These are phyloP conservation scores for Clitopilus passeckerianus DNA, from an alignment of 768 basidiomycete genomes.

Conservation along the genomic window DNA sequence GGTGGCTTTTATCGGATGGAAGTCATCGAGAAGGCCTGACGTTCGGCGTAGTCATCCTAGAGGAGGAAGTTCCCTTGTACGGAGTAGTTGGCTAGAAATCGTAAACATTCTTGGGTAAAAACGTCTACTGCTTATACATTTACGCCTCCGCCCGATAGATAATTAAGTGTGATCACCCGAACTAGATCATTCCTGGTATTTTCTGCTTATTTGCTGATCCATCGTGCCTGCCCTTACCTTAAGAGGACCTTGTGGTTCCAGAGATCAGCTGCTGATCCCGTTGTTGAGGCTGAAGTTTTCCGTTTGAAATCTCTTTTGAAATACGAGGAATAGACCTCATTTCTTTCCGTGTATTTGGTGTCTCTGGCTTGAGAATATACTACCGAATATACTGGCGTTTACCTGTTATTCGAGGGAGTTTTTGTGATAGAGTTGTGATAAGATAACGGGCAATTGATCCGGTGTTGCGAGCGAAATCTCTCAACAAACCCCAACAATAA, in stretches of 20 bases:
- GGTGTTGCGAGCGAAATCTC: background rate
- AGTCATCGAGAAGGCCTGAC: background rate
- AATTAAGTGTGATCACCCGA: background rate
- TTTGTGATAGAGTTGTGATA: background rate
- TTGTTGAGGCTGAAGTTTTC: background rate
- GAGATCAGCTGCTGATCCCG: background rate
- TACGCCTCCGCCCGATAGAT: background rate
- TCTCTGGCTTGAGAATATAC: background rate
- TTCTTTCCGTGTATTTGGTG: background rate
- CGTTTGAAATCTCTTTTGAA: background rate
- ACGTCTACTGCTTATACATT: background rate
- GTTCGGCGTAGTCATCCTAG: background rate
- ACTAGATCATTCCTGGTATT: background rate
- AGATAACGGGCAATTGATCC: constrained; percentile 3
- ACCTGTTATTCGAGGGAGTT: background rate
- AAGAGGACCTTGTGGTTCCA: background rate
- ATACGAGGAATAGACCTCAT: background rate
- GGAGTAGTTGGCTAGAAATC: background rate
- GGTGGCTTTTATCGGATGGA: background rate
- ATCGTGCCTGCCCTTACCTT: background rate
- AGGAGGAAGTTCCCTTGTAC: no score
- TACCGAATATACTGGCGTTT: background rate
- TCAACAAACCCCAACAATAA: constrained; percentile 2
- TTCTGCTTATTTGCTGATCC: background rate
- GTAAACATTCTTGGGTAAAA: background rate